phyloP scores from a whole-genome alignment of 768 basidiomycete species.

The Kwoniella heveanensis region DNA sequence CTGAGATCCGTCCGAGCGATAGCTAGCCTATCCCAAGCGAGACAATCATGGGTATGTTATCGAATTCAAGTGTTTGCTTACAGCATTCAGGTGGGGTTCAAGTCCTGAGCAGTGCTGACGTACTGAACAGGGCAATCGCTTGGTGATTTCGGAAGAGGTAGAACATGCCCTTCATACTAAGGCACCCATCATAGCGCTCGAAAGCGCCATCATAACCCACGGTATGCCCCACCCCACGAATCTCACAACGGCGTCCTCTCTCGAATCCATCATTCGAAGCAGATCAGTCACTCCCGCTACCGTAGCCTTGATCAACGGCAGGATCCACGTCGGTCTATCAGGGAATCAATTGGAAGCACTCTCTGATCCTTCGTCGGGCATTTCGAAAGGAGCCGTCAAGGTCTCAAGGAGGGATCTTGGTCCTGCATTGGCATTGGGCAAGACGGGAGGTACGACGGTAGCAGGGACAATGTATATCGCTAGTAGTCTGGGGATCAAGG shows the following conservation, averaged over 20 bases:
- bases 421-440: constrained; percentile 32
- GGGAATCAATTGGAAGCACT: constrained; percentile 68
- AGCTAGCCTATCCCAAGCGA: constrained; percentile 2
- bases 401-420: constrained; percentile 51
- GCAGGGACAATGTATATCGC: constrained; percentile 59
- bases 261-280: constrained; percentile 73
- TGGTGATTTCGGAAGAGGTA: constrained; percentile 63
- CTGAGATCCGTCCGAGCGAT: background rate
- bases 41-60: constrained; percentile 7
- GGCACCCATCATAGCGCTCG: constrained; percentile 81
- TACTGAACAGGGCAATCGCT: constrained; percentile 19
- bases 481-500: constrained; percentile 80
- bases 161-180: constrained; percentile 70
- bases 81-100: background rate
- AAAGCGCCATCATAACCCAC: constrained; percentile 89
- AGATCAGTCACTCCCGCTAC: constrained; percentile 86
- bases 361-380: constrained; percentile 59
- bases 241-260: constrained; percentile 67
- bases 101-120: constrained; percentile 1
- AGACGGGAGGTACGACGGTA: constrained; percentile 71
- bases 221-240: constrained; percentile 81
- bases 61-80: background rate
- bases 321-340: constrained; percentile 81
- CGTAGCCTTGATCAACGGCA: constrained; percentile 78
- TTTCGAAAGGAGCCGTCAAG: constrained; percentile 35